phyloP scores from a whole-genome alignment of 2,329 filamentous ascomycete species.

The Nigrospora oryzae region DNA sequence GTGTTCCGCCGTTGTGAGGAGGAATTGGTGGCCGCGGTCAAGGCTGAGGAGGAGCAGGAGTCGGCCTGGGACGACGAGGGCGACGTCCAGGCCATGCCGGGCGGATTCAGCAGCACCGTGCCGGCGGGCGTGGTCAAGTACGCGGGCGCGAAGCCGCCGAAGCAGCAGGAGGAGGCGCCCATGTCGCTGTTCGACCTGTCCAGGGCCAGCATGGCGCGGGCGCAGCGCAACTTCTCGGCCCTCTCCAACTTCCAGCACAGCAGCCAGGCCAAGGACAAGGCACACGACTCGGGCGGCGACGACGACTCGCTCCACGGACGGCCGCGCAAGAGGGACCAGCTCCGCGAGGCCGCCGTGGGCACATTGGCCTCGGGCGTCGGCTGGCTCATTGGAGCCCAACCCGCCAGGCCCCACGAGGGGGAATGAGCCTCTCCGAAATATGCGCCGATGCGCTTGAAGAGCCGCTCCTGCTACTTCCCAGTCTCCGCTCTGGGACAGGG shows the following conservation, averaged over 20 bases:
- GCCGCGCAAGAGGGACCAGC: conserved; percentile 56
- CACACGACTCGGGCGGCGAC: conserved; percentile 19
- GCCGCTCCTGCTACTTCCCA: no score
- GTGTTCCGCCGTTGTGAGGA: conserved; percentile 72
- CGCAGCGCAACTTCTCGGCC: conserved; percentile 48
- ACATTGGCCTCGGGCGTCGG: conserved; percentile 59
- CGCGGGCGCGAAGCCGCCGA: conserved; percentile 21
- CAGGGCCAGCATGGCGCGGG: conserved; percentile 49
- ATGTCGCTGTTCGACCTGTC: conserved; percentile 60
- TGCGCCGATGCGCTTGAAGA: no score
- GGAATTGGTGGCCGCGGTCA: conserved; percentile 59
- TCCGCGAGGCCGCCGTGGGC: conserved; percentile 58
- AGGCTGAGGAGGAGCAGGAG: conserved; percentile 59
- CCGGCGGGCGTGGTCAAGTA: conserved; percentile 17
- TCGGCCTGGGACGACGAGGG: conserved; percentile 61
- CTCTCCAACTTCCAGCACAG: conserved; percentile 42
- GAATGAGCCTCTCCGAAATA: conserved; percentile 6
- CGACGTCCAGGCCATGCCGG: conserved; percentile 49
- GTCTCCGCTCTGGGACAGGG: no score
- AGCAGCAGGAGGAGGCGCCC: conserved; percentile 39
- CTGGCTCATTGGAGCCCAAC: conserved; percentile 56
- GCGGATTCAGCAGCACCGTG: conserved; percentile 35
- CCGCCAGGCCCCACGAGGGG: conserved; percentile 18
- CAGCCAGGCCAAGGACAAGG: conserved; percentile 26
- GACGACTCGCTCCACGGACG: conserved; percentile 20